Percentiles rank a stretch among this genome's conserved stretches.
Evolutionary conservation across 805 yeast species (phyloP).

Genomic region (Candida nitratophila): DNA sequence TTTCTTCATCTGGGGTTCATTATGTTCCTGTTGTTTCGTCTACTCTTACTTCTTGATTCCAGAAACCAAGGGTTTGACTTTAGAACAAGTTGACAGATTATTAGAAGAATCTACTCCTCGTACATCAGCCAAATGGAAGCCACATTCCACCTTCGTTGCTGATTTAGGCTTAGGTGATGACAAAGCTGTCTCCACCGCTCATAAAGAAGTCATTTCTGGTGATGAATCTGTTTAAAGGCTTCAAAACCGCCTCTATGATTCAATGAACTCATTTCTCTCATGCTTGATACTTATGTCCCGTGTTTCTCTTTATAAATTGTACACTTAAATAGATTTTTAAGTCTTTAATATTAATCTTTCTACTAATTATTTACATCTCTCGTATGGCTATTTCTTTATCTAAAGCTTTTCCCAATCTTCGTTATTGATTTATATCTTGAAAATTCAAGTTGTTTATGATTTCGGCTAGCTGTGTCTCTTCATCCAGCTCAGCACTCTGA

Average conservation of each 20-base stretch:
- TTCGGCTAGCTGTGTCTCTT: constrained; percentile 17
- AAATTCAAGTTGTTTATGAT: constrained; percentile 7
- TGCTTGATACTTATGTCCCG: too few species aligned
- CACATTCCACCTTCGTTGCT: constrained; percentile 24
- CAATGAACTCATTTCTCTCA: too few species aligned
- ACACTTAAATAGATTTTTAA: too few species aligned
- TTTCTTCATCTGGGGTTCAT: constrained; percentile 66
- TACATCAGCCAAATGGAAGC: constrained; percentile 28
- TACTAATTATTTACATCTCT: too few species aligned
- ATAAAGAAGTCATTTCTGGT: constrained; percentile 11
- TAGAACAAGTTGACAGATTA: constrained; percentile 69
- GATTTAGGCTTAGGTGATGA: constrained; percentile 22
- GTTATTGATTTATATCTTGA: neutral
- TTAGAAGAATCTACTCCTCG: constrained; percentile 28
- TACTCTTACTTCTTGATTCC: constrained; percentile 69
- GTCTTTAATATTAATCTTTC: too few species aligned
- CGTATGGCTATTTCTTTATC: too few species aligned
- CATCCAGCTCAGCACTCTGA: constrained; percentile 16
- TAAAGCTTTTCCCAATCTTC: too few species aligned
- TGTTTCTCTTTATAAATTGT: neutral
- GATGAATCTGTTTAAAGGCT: neutral
- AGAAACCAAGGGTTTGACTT: constrained; percentile 74
- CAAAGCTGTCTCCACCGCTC: constrained; percentile 7
- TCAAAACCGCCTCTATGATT: too few species aligned
- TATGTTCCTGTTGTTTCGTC: constrained; percentile 37